Evolutionary conservation across 2,329 filamentous ascomycete genomes (phyloP).

Genomic region (Knufia petricola): DNA sequence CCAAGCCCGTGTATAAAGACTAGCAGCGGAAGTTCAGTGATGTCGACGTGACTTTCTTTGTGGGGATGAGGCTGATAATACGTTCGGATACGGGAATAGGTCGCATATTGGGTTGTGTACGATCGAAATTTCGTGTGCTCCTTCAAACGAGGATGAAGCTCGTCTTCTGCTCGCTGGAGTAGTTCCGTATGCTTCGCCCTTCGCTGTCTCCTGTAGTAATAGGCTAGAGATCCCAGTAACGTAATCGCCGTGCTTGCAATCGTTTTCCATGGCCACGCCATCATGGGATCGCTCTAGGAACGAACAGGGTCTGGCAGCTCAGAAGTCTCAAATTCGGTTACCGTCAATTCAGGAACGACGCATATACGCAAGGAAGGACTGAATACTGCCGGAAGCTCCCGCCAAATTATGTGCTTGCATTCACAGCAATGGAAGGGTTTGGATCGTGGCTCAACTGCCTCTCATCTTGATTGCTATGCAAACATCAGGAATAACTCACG

Average conservation of each 20-base stretch:
- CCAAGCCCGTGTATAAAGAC: conserved; percentile 90
- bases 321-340: no score
- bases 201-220: neutral
- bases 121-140: conserved; percentile 62
- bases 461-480: no score
- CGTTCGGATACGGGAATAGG: conserved; percentile 67
- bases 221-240: neutral
- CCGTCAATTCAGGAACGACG: no score
- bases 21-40: conserved; percentile 67
- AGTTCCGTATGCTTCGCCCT: neutral
- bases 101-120: conserved; percentile 60
- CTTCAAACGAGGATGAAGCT: conserved; percentile 70
- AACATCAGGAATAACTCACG: no score
- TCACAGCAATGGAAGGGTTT: no score
- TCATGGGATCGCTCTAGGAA: neutral
- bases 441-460: no score
- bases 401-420: no score
- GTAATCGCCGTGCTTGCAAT: no score
- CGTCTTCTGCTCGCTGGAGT: conserved; percentile 26
- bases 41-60: conserved; percentile 63
- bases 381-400: no score
- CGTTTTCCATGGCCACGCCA: neutral
- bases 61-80: conserved; percentile 79
- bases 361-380: no score
- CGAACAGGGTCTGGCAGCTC: no score